phyloP scores from a whole-genome alignment of 345 rosid genomes.

The Acer campestre region DNA sequence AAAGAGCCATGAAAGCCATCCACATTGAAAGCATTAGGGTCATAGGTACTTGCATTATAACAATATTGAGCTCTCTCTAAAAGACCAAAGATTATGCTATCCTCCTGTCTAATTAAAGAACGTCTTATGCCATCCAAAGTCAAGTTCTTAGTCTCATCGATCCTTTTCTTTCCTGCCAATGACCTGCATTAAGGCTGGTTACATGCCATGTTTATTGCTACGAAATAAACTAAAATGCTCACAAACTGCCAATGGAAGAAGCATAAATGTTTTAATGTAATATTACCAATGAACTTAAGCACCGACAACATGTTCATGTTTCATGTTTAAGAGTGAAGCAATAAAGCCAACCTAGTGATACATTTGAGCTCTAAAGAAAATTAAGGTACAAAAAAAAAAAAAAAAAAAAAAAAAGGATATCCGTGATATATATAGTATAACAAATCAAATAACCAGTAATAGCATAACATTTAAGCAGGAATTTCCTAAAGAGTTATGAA shows the following conservation, averaged over 20 bases:
- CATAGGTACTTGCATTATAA: slow-evolving; percentile 84
- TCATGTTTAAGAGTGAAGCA: not conserved
- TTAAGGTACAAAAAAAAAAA: not conserved
- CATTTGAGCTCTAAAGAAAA: slow-evolving; percentile 1
- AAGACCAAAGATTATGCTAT: slow-evolving; percentile 80
- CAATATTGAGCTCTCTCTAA: slow-evolving; percentile 86
- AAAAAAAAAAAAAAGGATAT: not conserved
- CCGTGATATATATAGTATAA: not conserved
- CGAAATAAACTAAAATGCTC: not conserved
- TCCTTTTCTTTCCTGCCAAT: slow-evolving; percentile 44
- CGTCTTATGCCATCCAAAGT: slow-evolving; percentile 74
- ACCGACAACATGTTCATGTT: not conserved
- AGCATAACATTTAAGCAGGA: not conserved
- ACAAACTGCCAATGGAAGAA: not conserved
- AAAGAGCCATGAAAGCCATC: slow-evolving; percentile 83
- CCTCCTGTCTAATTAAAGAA: slow-evolving; percentile 88
- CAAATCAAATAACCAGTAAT: not conserved
- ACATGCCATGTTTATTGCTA: not conserved
- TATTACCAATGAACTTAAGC: not conserved
- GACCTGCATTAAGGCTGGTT: slow-evolving; percentile 37
- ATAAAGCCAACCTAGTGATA: not conserved
- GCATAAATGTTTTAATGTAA: not conserved
- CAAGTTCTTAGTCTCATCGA: slow-evolving; percentile 74
- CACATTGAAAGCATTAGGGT: slow-evolving; percentile 67
- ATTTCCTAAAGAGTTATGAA: not conserved